These are phyloP conservation scores for Penicillium digitatum DNA, from an alignment of 2,329 filamentous ascomycete genomes.

Conservation along the genomic window DNA sequence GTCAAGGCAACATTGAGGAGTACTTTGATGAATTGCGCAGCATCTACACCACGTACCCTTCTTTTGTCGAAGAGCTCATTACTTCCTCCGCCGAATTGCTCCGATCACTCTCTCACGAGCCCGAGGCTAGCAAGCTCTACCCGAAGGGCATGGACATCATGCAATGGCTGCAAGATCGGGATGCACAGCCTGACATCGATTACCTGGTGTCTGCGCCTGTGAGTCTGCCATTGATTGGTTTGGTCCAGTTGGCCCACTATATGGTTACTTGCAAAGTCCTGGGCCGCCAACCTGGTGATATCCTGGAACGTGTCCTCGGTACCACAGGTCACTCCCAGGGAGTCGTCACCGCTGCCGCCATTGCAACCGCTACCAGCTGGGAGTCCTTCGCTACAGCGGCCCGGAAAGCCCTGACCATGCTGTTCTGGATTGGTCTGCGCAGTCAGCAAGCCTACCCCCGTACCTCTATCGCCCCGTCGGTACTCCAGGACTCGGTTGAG, in stretches of 20 bases:
- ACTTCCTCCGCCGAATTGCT: conserved; percentile 77
- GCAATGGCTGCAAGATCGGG: conserved; percentile 83
- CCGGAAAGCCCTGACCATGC: conserved; percentile 76
- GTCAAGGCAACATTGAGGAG: conserved; percentile 98
- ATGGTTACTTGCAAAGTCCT: conserved; percentile 89
- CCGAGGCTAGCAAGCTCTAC: conserved; percentile 89
- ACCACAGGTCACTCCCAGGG: conserved; percentile 96
- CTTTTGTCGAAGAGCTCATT: conserved; percentile 83
- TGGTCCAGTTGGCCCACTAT: conserved; percentile 95
- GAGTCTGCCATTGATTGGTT: conserved; percentile 90
- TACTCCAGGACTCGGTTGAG: conserved; percentile 88
- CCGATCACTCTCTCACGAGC: conserved; percentile 76
- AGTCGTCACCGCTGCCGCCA: conserved; percentile 86
- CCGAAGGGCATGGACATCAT: conserved; percentile 95
- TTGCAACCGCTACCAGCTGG: conserved; percentile 87
- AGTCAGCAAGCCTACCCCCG: conserved; percentile 96
- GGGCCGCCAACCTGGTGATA: conserved; percentile 81
- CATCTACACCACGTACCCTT: conserved; percentile 84
- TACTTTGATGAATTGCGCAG: conserved; percentile 97
- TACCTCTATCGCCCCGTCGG: conserved; percentile 85
- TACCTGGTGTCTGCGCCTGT: conserved; percentile 93
- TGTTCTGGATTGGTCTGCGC: conserved; percentile 97
- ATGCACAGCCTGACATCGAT: conserved; percentile 86
- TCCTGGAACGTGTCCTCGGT: conserved; percentile 79
- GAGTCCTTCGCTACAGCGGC: conserved; percentile 81